Evolutionary conservation across 2,329 filamentous ascomycete species (phyloP).

Genomic region (Epicoccum nigrum): DNA sequence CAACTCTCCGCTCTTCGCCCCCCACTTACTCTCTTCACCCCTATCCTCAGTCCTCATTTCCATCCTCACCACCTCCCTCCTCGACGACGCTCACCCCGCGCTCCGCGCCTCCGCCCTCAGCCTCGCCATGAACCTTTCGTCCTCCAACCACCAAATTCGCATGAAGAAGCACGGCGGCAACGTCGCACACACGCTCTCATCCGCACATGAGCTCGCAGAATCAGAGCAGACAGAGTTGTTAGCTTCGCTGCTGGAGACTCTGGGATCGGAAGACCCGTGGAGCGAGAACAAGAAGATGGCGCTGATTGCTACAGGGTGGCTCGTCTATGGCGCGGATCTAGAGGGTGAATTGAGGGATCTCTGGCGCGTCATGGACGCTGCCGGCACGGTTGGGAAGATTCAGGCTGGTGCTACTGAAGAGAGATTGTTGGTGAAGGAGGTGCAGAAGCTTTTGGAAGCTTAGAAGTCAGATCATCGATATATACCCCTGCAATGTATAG

Average conservation of each 20-base stretch:
- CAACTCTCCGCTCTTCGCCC: constrained; percentile 72
- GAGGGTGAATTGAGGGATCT: constrained; percentile 81
- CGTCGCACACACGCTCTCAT: constrained; percentile 16
- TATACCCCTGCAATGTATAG: constrained; percentile 13
- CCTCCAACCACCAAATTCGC: constrained; percentile 70
- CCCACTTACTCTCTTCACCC: constrained; percentile 61
- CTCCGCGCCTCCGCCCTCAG: constrained; percentile 82
- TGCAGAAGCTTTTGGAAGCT: constrained; percentile 39
- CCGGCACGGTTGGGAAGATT: constrained; percentile 60
- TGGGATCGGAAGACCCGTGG: constrained; percentile 57
- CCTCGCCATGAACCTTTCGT: constrained; percentile 80
- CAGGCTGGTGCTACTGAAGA: constrained; percentile 34
- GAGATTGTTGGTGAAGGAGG: constrained; percentile 43
- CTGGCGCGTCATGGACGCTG: constrained; percentile 77
- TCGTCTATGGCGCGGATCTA: constrained; percentile 72
- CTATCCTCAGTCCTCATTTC: constrained; percentile 65
- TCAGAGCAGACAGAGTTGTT: constrained; percentile 80
- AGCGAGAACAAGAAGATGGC: constrained; percentile 77
- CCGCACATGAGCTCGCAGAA: constrained; percentile 60
- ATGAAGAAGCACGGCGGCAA: constrained; percentile 56
- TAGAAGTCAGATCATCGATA: constrained; percentile 13
- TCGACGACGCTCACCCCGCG: constrained; percentile 76
- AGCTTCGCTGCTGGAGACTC: constrained; percentile 79
- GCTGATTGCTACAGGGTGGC: constrained; percentile 74
- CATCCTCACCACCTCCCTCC: constrained; percentile 76